Evolutionary conservation across 1,284 basidiomycete species (phyloP), one percentile per base, ranked within the genome.

Genomic region (Schizophyllum amplum): DNA sequence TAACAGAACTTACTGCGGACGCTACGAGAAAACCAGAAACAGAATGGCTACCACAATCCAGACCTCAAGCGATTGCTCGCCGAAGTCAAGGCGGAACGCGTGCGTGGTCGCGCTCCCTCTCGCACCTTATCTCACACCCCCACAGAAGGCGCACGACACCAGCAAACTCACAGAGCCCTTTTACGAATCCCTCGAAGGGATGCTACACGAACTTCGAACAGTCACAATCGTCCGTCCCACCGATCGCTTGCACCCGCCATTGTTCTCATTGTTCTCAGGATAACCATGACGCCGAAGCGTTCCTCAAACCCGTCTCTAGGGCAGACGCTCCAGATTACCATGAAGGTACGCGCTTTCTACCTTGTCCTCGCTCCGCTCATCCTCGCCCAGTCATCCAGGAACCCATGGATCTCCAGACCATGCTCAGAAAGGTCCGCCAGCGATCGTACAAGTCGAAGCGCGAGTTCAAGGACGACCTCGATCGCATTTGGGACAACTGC

Each of bases 401-500:
- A 61, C 92, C 94, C 1, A 99, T 98, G 96, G 96, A 99, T 75
- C 77, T 98, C 52, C 86, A 87, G 60, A 91, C 94, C 0, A 92
- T 99, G 83, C 77, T 89, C 58, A 92, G 86, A 76, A 96, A 96
- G 73, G 87, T 97, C 68, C 98, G 96, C 75, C 75, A 80, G 53
- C 91, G 90, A 68, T 80, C 83, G 55, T 98, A 98, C 82, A 96
- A 95, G 74, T 91, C 84, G 55, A 98, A 99, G 74, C 80, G 83
- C 60, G 90, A 96, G 66, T 99, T 99, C 71, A 87, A 88, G 61
- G 86, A 90, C 60, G 97, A 99, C 71, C 75, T 99, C 50, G 91
- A 96, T 64, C 81, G 97, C 60, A 98, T 99, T 64, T 99, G 96
- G 96, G 84, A 87, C 55, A 99, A 99, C 66, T 98, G 96, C 70